A percentile compares a stretch with the other conserved stretches of the same genome.
Evolutionary conservation across 257 asterid genomes (phyloP).

Genomic region (Fraxinus pennsylvanica): DNA sequence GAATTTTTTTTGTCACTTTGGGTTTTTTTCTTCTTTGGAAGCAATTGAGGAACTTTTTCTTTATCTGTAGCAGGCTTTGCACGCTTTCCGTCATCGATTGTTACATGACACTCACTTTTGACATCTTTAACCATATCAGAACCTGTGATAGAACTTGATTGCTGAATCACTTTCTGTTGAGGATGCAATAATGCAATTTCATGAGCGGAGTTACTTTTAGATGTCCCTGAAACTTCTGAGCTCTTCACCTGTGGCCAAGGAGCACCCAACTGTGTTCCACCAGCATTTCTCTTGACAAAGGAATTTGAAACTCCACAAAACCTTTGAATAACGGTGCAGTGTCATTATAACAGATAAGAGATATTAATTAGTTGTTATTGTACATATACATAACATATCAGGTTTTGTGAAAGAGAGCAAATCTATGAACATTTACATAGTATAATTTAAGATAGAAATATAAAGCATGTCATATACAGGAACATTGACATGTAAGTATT

Average conservation of each 20-base stretch:
- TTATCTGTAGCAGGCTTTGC: constrained; percentile 45
- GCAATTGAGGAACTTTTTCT: constrained; percentile 51
- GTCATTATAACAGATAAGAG: constrained; percentile 13
- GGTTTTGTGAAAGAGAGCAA: constrained; percentile 12
- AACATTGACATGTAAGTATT: background rate
- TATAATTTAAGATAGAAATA: background rate
- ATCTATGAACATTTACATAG: constrained; percentile 4
- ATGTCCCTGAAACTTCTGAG: constrained; percentile 44
- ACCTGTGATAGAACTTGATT: constrained; percentile 39
- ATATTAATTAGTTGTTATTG: background rate
- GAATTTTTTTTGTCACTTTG: constrained; percentile 59
- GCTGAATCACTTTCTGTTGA: constrained; percentile 47
- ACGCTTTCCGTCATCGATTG: constrained; percentile 37
- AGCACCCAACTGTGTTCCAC: constrained; percentile 39
- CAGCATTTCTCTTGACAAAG: constrained; percentile 59
- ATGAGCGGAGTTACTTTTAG: constrained; percentile 36
- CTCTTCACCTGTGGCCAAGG: constrained; percentile 21
- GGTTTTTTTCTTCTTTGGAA: constrained; percentile 50
- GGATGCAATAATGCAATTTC: constrained; percentile 40
- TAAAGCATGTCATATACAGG: background rate
- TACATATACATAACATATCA: background rate
- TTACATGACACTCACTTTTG: constrained; percentile 44
- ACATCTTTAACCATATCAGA: constrained; percentile 39
- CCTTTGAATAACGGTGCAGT: constrained; percentile 38
- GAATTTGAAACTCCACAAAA: constrained; percentile 84